Evolutionary conservation across 805 yeast species (phyloP).

Genomic region (Yarrowia divulgata): DNA sequence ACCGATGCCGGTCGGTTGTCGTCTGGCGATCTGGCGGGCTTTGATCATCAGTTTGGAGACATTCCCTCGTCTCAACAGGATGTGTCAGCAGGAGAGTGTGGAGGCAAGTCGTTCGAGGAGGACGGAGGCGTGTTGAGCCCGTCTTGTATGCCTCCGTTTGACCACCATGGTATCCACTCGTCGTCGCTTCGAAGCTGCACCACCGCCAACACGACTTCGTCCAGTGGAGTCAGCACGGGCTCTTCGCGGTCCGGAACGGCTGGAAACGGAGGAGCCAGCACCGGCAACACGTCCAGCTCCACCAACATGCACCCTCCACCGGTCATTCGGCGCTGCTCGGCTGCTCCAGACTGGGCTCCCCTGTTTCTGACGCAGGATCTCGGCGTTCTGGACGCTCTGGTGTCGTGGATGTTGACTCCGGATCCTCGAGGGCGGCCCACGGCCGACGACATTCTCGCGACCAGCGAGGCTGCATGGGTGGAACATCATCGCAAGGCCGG

Average conservation of each 20-base stretch:
- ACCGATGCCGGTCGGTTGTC: slow-evolving; percentile 88
- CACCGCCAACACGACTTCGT: slow-evolving; percentile 23
- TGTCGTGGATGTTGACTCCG: slow-evolving; percentile 89
- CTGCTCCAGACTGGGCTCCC: slow-evolving; percentile 82
- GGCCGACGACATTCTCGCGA: slow-evolving; percentile 70
- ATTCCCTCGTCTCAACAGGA: neutral
- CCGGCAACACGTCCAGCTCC: slow-evolving; percentile 29
- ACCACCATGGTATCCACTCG: slow-evolving; percentile 17
- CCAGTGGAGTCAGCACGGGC: slow-evolving; percentile 7
- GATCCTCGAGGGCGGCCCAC: slow-evolving; percentile 82
- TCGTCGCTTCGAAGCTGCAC: slow-evolving; percentile 18
- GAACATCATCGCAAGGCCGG: slow-evolving; percentile 87
- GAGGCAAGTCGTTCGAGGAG: slow-evolving; percentile 18
- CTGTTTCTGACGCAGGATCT: slow-evolving; percentile 76
- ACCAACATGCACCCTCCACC: slow-evolving; percentile 46
- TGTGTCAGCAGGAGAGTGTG: neutral
- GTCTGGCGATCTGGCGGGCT: slow-evolving; percentile 62
- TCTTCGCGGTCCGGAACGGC: slow-evolving; percentile 27
- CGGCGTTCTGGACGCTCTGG: slow-evolving; percentile 76
- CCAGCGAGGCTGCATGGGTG: slow-evolving; percentile 77
- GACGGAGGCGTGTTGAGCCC: slow-evolving; percentile 22
- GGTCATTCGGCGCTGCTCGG: slow-evolving; percentile 15
- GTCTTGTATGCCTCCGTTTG: slow-evolving; percentile 30
- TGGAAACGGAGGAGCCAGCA: slow-evolving; percentile 21
- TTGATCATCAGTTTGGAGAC: slow-evolving; percentile 32